These are phyloP conservation scores for Thelephora aurantiotincta DNA, from an alignment of 768 basidiomycete species.

Conservation along the genomic window DNA sequence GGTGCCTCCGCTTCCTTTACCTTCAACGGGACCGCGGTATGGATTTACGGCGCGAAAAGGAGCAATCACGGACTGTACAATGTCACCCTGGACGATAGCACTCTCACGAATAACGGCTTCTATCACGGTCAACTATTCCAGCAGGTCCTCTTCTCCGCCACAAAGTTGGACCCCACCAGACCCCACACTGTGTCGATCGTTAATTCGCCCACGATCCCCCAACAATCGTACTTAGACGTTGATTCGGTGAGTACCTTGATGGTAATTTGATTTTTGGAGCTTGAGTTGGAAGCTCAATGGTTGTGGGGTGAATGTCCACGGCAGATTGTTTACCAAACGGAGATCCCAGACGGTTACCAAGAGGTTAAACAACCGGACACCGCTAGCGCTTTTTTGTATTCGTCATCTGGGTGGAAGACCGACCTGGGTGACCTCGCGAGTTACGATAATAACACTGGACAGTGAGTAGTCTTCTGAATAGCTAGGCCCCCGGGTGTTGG, in stretches of 20 bases:
- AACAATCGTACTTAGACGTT: too few relatives aligned
- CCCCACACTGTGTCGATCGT: not conserved
- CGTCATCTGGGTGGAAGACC: not conserved
- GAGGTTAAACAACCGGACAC: not conserved
- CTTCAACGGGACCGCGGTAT: constrained; percentile 42
- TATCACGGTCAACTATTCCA: not conserved
- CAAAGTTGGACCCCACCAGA: not conserved
- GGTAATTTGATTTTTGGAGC: too few relatives aligned
- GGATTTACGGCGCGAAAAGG: constrained; percentile 32
- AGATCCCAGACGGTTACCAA: too few relatives aligned
- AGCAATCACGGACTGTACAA: constrained; percentile 33
- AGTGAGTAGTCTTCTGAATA: not conserved
- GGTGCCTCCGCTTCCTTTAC: constrained; percentile 36
- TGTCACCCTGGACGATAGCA: constrained; percentile 29
- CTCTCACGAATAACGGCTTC: constrained; percentile 15
- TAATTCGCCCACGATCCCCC: not conserved
- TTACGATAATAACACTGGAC: not conserved
- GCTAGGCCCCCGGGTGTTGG: not conserved
- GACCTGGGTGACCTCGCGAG: not conserved
- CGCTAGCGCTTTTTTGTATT: not conserved
- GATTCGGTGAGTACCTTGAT: too few relatives aligned
- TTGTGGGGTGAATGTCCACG: too few relatives aligned
- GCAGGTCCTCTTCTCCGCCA: not conserved
- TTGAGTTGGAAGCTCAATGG: too few relatives aligned
- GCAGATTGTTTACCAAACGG: too few relatives aligned